Percentiles rank a stretch among this genome's conserved stretches.
Conservation (phyloP, 768 basidiomycete species). For the Agrocybe praecox region DNA sequence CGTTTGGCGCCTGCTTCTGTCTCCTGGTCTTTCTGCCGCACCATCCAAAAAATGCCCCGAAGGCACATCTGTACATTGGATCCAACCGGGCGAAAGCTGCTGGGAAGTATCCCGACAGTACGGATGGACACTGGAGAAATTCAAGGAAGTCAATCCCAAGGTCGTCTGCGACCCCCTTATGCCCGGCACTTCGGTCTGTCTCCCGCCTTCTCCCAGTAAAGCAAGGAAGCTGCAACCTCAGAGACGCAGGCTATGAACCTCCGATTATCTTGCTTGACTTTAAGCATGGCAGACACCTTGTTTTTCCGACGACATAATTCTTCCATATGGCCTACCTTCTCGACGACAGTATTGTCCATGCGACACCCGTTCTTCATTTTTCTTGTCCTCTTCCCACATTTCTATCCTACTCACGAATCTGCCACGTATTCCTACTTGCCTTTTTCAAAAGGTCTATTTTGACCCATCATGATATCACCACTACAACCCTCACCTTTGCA, state of each 20-base stretch:
- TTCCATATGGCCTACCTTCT: not conserved
- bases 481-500: not conserved
- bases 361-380: not conserved
- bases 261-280: not conserved
- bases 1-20: constrained; percentile 60
- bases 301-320: not conserved
- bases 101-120: constrained; percentile 59
- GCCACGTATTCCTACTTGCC: constrained; percentile 3
- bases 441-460: not conserved
- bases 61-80: constrained; percentile 45
- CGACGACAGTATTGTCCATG: not conserved
- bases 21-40: constrained; percentile 35
- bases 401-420: not conserved
- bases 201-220: constrained; percentile 36
- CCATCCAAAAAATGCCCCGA: constrained; percentile 36
- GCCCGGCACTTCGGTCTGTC: constrained; percentile 62
- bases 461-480: not conserved
- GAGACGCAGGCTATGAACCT: not conserved
- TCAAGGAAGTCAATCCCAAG: constrained; percentile 53
- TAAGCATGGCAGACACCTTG: not conserved
- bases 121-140: constrained; percentile 51
- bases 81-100: constrained; percentile 64
- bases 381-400: not conserved
- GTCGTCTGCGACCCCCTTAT: constrained; percentile 59
- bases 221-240: not conserved